Conservation (phyloP, 352 stramenopile species). For the Globisporangium iwayamae region DNA sequence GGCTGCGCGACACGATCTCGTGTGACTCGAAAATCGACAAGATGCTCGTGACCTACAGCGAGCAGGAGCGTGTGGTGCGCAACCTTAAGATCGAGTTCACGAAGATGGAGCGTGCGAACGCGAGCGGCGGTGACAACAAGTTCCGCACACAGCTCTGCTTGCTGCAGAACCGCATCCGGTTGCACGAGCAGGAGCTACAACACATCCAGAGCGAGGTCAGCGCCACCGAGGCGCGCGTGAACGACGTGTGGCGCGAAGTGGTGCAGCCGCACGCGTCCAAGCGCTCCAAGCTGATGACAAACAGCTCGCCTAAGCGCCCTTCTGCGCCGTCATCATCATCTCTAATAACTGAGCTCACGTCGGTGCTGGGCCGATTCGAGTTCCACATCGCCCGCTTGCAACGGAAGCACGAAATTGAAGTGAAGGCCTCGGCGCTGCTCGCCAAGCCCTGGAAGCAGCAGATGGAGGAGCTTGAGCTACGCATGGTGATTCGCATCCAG, state of each 20-base stretch:
- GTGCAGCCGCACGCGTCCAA: conserved; percentile 15
- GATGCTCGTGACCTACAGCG: conserved; percentile 31
- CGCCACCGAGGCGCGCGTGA: conserved; percentile 41
- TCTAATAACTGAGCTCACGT: conserved; percentile 32
- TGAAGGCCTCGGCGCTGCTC: conserved; percentile 49
- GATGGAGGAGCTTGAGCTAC: conserved; percentile 59
- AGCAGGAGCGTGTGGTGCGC: conserved; percentile 47
- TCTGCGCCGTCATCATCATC: neutral
- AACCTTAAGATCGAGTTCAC: conserved; percentile 64
- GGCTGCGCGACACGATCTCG: conserved; percentile 66
- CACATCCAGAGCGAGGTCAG: conserved; percentile 56
- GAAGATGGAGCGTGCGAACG: conserved; percentile 49
- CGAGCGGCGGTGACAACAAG: conserved; percentile 26
- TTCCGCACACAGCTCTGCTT: conserved; percentile 56
- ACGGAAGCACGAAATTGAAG: conserved; percentile 49
- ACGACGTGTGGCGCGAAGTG: conserved; percentile 60
- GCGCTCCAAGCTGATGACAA: neutral
- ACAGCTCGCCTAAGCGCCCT: neutral
- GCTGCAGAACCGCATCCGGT: conserved; percentile 48
- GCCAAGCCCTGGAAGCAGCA: conserved; percentile 67
- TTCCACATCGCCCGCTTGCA: conserved; percentile 48
- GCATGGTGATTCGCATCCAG: conserved; percentile 74
- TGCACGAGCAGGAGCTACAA: conserved; percentile 60
- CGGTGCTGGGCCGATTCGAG: conserved; percentile 62
- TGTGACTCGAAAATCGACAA: conserved; percentile 55